Conservation (phyloP, 495 filamentous ascomycete genomes). For the Glarea lozoyensis region DNA sequence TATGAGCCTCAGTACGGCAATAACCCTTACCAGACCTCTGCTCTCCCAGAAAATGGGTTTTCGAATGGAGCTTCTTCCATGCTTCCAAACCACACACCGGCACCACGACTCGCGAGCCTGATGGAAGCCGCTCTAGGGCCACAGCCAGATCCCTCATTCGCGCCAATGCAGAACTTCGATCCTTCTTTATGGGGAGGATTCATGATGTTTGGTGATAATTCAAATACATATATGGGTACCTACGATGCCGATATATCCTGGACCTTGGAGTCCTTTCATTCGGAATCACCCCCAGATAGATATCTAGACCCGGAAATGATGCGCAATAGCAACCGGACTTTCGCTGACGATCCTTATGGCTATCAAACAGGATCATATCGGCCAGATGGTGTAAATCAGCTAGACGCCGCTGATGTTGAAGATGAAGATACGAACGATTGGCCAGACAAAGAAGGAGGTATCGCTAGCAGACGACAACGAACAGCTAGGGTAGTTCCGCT, state of each 20-base stretch:
- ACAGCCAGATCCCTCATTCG: slow-evolving; percentile 6
- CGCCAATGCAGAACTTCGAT: slow-evolving; percentile 10
- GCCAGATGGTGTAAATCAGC: not conserved
- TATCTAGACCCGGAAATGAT: slow-evolving; percentile 13
- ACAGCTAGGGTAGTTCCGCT: slow-evolving; percentile 11
- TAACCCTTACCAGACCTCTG: not conserved
- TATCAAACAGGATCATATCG: slow-evolving; percentile 9
- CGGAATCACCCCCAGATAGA: slow-evolving; percentile 10
- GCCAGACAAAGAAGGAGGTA: slow-evolving; percentile 13
- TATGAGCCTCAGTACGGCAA: not conserved
- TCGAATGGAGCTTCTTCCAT: not conserved
- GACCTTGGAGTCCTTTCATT: slow-evolving; percentile 8
- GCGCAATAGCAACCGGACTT: slow-evolving; percentile 7
- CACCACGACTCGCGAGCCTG: slow-evolving; percentile 13
- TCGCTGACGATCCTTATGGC: slow-evolving; percentile 10
- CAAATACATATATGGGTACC: slow-evolving; percentile 14
- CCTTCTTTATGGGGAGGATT: slow-evolving; percentile 15
- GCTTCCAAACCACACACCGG: not conserved
- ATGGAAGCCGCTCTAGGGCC: slow-evolving; percentile 19
- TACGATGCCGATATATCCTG: slow-evolving; percentile 19
- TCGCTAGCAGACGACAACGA: not conserved
- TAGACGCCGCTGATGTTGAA: slow-evolving; percentile 12
- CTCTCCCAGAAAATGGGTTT: not conserved
- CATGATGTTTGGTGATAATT: slow-evolving; percentile 12
- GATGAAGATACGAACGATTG: slow-evolving; percentile 18